These are phyloP conservation scores for Periconia sp. DNA, from an alignment of 2,329 filamentous ascomycete species.

Conservation along the genomic window DNA sequence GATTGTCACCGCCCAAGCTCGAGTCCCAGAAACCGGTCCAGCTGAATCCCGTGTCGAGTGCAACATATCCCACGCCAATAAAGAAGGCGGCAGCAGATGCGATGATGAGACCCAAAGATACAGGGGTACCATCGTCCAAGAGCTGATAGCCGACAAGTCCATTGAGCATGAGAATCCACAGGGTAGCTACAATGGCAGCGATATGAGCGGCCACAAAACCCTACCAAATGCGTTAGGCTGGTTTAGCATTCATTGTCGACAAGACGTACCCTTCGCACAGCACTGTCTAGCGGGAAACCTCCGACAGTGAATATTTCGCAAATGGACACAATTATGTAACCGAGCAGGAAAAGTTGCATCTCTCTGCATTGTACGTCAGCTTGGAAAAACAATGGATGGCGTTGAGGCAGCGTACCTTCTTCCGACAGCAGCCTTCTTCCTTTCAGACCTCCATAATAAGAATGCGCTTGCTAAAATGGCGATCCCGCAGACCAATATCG, in stretches of 20 bases:
- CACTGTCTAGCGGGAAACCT: slow-evolving; percentile 73
- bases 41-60: slow-evolving; percentile 84
- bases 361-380: slow-evolving; percentile 62
- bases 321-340: slow-evolving; percentile 84
- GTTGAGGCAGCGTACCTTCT: slow-evolving; percentile 64
- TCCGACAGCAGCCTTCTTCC: slow-evolving; percentile 90
- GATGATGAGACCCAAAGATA: slow-evolving; percentile 76
- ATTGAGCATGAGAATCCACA: slow-evolving; percentile 91
- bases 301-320: slow-evolving; percentile 97
- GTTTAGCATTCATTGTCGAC: background rate
- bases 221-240: slow-evolving; percentile 46
- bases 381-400: background rate
- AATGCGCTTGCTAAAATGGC: slow-evolving; percentile 70
- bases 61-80: slow-evolving; percentile 91
- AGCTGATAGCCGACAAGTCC: slow-evolving; percentile 91
- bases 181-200: slow-evolving; percentile 82
- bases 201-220: slow-evolving; percentile 89
- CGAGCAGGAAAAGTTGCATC: slow-evolving; percentile 90
- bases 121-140: slow-evolving; percentile 85
- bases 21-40: slow-evolving; percentile 79
- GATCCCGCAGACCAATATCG: slow-evolving; percentile 78
- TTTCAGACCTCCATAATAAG: slow-evolving; percentile 78
- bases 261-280: slow-evolving; percentile 68
- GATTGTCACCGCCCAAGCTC: slow-evolving; percentile 53
- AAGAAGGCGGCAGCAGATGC: slow-evolving; percentile 73